Base-by-base conservation (phyloP, 106 monocot species). In the Acanthochlamys bracteata region DNA sequence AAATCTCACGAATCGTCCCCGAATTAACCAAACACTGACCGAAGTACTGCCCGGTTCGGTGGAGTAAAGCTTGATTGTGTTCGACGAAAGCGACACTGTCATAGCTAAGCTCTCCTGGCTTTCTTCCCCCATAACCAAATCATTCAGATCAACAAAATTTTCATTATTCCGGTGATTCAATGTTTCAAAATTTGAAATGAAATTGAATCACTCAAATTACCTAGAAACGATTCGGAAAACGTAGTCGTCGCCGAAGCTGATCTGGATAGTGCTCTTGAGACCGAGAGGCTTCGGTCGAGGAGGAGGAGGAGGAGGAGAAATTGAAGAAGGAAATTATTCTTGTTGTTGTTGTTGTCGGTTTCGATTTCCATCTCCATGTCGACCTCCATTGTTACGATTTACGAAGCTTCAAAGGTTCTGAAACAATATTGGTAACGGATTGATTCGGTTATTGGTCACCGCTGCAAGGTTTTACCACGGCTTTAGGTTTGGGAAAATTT, bases 161-260 rank as follows among this genome's bases (percentile, higher is more conserved):
- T 33, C 33, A 33, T 33, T 6, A n/a, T n/a, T n/a, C n/a, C n/a
- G n/a, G n/a, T 17, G 49, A 49, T 3, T 14, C 12, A 49, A 49
- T 4, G 9, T 1, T 10, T 49, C 3, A 2, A 49, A 17, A 49
- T 4, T 49, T 10, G 9, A 14, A 17, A 1, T 49, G 49, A 14
- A 17, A 14, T 12, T 9, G 17, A 17, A 49, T 49, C 15, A 17
- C 1, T 49, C 10, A 49, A 16, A 11, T 11, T 80, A 93, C 93
- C 85, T 86, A 59, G 93, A 81, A 42, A 86, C 89, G 40, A 94
- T 83, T 69, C 89, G 94, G 73, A 95, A 95, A 66, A 95, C 73
- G 69, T 95, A 95, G 24, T 95, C 90, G 49, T 95, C 89, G 40
- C 84, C 90, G 70, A 95, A 90, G 64, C 79, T 95, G 71, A 90